Conservation (phyloP, 2,329 filamentous ascomycete species). For the Lasiodiplodia sp. region DNA sequence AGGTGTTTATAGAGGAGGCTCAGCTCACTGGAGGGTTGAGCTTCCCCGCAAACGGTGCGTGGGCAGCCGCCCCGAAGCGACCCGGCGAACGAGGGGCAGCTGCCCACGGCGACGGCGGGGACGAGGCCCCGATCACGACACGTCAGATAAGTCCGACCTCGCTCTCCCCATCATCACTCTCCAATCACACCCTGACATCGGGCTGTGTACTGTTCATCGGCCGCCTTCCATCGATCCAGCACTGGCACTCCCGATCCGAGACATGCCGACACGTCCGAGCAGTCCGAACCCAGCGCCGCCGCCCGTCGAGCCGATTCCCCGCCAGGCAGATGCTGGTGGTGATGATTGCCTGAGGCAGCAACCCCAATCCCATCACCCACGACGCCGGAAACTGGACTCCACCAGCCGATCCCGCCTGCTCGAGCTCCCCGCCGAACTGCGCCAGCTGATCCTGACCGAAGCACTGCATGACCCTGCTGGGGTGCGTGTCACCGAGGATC, state of each 20-base stretch:
- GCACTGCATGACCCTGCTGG: conserved; percentile 7
- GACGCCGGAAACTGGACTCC: background rate
- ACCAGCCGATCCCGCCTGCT: conserved; percentile 3
- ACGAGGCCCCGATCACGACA: background rate
- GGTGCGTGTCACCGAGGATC: background rate
- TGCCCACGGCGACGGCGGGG: background rate
- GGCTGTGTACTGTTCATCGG: background rate
- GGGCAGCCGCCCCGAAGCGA: background rate
- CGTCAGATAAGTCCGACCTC: conserved; percentile 14
- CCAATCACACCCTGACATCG: conserved; percentile 12
- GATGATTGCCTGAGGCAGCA: background rate
- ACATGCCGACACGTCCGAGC: conserved; percentile 4
- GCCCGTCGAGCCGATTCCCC: background rate
- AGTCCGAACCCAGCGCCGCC: background rate
- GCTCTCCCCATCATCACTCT: conserved; percentile 1
- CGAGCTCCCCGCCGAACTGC: conserved; percentile 23
- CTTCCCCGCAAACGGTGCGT: background rate
- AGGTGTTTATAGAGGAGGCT: background rate
- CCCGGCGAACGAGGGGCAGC: conserved; percentile 14
- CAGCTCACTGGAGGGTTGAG: background rate
- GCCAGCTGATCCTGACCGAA: background rate
- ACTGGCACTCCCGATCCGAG: background rate
- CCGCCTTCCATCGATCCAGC: background rate
- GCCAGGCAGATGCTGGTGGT: background rate
- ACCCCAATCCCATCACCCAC: background rate